Base-by-base conservation (phyloP, 495 filamentous ascomycete genomes). In the Tuber borchii region DNA sequence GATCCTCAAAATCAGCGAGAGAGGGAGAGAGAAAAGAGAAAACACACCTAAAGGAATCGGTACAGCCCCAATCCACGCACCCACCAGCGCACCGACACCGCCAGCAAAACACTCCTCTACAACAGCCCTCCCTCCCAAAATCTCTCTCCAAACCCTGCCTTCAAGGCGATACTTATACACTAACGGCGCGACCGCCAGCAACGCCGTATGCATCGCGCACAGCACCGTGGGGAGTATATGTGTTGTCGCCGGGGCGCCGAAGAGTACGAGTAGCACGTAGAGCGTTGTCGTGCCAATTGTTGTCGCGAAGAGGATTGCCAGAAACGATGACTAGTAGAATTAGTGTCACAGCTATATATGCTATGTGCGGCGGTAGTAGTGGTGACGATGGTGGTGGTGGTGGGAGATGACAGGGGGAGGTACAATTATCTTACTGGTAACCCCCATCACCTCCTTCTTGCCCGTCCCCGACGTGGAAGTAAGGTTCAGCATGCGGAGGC, bases 161-260 rank as follows among this genome's bases (percentile, higher is more conserved):
- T 96, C 91, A 10, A 95, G 89, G n/a, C 96, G 95, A 80, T 93
- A 91, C 0, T 88, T 88, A 82, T 96, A 97, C 81, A 96, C 88
- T 20, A 97, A 85, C 0, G 93, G 91, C 56, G 92, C 88, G 0
- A 90, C 85, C 3, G 89, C 88, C 19, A 99, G 87, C 0, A 97
- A 81, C 22, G 95, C 90, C 77, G 97, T 88, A 83, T 98, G 93
- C 17, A 90, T 88, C 2, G 93, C 92, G 83, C 89, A 90, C 43
- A 97, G 89, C 45, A 92, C 73, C 4, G 95, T 99, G 69, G 97
- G 90, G 16, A 85, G 72, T 72, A 92, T 85, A 82, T 97, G 94
- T 0, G 93, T 94, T 26, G 93, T 93, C 72, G 95, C 83, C 0
- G 95, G 95, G 20, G 95, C 95, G 76, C 95, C 96, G 84, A 97